Percentiles rank a stretch among this genome's conserved stretches.
These are phyloP conservation scores for Linum tenue DNA, from an alignment of 345 rosid species.

Conservation along the genomic window DNA sequence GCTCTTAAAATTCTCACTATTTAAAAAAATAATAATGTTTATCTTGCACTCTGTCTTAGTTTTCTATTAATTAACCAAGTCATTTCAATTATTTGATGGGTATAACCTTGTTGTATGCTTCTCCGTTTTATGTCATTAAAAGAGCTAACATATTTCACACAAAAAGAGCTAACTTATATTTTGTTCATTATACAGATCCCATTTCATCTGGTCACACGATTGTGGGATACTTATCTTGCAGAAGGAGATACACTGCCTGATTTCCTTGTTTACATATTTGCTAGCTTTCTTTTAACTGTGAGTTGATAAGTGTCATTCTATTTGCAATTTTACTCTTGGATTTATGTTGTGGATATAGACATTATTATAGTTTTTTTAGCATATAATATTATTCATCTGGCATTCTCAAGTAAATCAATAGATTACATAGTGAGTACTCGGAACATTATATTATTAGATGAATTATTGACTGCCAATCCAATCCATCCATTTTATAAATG, in stretches of 20 bases:
- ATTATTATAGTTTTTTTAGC: too few species aligned
- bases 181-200: constrained; percentile 43
- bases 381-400: too few species aligned
- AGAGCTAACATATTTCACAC: background rate
- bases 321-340: background rate
- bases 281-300: constrained; percentile 92
- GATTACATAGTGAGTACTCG: too few species aligned
- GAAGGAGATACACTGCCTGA: constrained; percentile 97
- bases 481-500: too few species aligned
- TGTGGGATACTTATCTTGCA: constrained; percentile 99
- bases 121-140: background rate
- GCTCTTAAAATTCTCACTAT: constrained; percentile 8
- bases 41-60: background rate
- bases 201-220: constrained; percentile 69
- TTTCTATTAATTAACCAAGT: constrained; percentile 3
- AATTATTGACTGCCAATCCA: too few species aligned
- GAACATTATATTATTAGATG: too few species aligned
- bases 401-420: too few species aligned
- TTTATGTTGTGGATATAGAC: background rate
- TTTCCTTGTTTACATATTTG: constrained; percentile 90
- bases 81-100: background rate
- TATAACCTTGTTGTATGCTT: background rate
- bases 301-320: constrained; percentile 12
- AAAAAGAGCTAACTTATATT: too few species aligned
- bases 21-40: too few species aligned